Evolutionary conservation across 176 grass and related monocot species (phyloP).

Genomic region (Aegilops longissima): DNA sequence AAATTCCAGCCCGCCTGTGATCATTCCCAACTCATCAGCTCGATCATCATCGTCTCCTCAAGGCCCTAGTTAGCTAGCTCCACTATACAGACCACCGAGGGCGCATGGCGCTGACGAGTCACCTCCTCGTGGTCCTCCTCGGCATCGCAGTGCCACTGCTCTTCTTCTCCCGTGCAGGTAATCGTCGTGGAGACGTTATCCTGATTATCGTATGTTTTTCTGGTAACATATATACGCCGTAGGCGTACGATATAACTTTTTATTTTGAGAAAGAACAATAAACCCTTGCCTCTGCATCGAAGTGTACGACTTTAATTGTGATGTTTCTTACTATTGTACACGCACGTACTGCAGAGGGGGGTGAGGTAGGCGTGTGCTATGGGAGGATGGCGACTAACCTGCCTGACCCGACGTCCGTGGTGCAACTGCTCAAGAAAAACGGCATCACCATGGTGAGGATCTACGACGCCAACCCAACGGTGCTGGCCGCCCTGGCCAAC

Average conservation of each 20-base stretch:
- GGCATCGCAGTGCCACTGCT: background rate
- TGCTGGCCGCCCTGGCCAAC: conserved; percentile 43
- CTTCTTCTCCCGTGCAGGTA: conserved; percentile 13
- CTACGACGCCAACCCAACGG: conserved; percentile 42
- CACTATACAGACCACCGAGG: too few relatives aligned
- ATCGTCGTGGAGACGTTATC: too few relatives aligned
- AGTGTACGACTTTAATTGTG: too few relatives aligned
- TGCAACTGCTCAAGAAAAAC: conserved; percentile 50
- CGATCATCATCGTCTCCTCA: too few relatives aligned
- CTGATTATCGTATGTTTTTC: too few relatives aligned
- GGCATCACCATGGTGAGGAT: conserved; percentile 58
- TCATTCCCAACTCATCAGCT: too few relatives aligned
- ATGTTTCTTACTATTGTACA: background rate
- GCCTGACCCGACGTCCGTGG: conserved; percentile 39
- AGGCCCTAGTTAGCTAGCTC: too few relatives aligned
- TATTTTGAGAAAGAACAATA: too few relatives aligned
- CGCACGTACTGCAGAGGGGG: conserved; percentile 13
- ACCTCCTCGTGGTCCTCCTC: background rate
- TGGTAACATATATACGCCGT: too few relatives aligned
- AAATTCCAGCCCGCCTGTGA: too few relatives aligned
- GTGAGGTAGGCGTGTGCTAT: conserved; percentile 63
- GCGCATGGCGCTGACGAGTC: background rate
- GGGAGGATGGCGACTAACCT: conserved; percentile 60
- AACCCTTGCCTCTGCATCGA: too few relatives aligned
- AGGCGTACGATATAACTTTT: too few relatives aligned